phyloP scores from a whole-genome alignment of 2,329 filamentous ascomycete species.

The Plenodomus tracheiphilus region DNA sequence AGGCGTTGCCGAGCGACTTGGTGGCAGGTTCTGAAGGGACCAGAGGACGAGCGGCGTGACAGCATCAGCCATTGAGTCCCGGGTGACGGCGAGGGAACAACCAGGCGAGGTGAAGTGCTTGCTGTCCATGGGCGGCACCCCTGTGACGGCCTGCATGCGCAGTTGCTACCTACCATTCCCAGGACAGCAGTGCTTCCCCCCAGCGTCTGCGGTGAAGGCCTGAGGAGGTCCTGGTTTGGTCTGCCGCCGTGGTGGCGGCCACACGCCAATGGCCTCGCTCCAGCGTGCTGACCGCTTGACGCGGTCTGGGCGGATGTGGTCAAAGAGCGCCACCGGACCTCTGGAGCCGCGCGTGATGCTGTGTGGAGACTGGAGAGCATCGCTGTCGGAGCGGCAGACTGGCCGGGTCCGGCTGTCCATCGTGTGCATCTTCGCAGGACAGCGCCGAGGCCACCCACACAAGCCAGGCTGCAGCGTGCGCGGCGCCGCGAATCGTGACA shows the following conservation, averaged over 20 bases:
- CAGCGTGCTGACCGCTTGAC: background rate
- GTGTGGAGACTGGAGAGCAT: no score
- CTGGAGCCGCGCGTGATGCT: background rate
- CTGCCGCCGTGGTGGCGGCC: slow-evolving; percentile 18
- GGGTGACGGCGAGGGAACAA: background rate
- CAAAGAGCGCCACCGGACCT: background rate
- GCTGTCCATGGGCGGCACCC: slow-evolving; percentile 4
- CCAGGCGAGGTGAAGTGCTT: background rate
- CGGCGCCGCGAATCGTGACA: no score
- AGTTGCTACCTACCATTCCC: slow-evolving; percentile 11
- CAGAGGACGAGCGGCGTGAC: slow-evolving; percentile 1
- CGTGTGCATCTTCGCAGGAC: no score
- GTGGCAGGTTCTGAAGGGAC: slow-evolving; percentile 2
- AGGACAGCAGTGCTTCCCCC: slow-evolving; percentile 13
- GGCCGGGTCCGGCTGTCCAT: no score
- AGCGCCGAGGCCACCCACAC: no score
- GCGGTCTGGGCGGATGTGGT: background rate
- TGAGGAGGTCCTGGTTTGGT: slow-evolving; percentile 8
- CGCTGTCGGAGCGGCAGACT: no score
- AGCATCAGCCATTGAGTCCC: slow-evolving; percentile 1
- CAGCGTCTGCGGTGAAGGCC: slow-evolving; percentile 6
- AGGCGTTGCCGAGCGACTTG: slow-evolving; percentile 9
- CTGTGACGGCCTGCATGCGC: slow-evolving; percentile 16
- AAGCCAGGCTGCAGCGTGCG: no score
- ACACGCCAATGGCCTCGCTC: slow-evolving; percentile 7